Conservation (phyloP, 2,329 filamentous ascomycete species). For the Aspergillus flavus region DNA sequence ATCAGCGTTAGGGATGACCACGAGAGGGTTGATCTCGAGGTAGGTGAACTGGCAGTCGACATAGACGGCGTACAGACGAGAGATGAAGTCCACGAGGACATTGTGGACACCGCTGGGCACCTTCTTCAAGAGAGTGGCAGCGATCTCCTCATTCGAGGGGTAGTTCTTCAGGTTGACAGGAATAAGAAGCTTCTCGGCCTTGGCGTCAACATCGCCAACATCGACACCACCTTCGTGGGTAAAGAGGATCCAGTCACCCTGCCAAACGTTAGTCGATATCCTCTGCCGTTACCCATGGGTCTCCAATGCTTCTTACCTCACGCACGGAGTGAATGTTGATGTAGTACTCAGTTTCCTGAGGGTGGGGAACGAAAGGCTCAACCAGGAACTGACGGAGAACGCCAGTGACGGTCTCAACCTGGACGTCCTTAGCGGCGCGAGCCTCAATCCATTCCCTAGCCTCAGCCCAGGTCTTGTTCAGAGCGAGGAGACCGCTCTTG, state of each 20-base stretch:
- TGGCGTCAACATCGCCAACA: constrained; percentile 97
- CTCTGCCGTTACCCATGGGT: background rate
- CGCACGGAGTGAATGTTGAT: constrained; percentile 99
- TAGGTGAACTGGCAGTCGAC: constrained; percentile 99
- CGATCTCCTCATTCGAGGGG: constrained; percentile 94
- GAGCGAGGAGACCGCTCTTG: constrained; percentile 92
- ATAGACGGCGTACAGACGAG: constrained; percentile 95
- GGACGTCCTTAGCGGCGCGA: constrained; percentile 86
- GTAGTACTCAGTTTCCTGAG: constrained; percentile 96
- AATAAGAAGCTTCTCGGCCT: constrained; percentile 97
- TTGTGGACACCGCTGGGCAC: constrained; percentile 96
- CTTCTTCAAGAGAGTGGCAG: constrained; percentile 80
- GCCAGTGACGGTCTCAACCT: constrained; percentile 90
- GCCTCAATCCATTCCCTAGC: constrained; percentile 91
- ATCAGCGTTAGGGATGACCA: constrained; percentile 93
- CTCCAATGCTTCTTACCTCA: constrained; percentile 73
- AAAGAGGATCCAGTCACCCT: constrained; percentile 99
- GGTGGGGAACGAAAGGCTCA: constrained; percentile 97
- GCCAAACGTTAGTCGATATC: background rate
- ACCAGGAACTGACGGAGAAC: constrained; percentile 93
- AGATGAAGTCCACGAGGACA: constrained; percentile 98
- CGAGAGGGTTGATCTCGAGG: constrained; percentile 98
- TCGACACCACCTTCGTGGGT: constrained; percentile 99
- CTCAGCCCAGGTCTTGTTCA: constrained; percentile 98
- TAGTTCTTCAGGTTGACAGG: constrained; percentile 93